A percentile compares a stretch with the other conserved stretches of the same genome.
These are phyloP conservation scores for Rhynchosporium agropyri DNA, from an alignment of 2,329 filamentous ascomycete genomes.

Conservation along the genomic window DNA sequence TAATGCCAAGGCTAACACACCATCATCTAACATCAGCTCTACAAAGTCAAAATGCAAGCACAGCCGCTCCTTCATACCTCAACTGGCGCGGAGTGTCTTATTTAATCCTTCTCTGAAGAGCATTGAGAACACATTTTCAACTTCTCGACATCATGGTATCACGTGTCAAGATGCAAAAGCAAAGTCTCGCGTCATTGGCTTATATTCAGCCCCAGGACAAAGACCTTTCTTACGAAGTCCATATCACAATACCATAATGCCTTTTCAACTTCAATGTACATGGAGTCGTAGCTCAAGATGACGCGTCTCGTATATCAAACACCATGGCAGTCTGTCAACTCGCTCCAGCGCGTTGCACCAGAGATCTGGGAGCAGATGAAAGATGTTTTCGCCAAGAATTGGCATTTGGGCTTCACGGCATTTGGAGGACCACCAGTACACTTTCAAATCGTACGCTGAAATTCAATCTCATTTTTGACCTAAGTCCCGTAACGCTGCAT, in stretches of 20 bases:
- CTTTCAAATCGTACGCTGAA: constrained; percentile 59
- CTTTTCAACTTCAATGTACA: neutral
- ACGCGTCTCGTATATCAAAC: neutral
- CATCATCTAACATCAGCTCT: neutral
- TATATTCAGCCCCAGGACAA: neutral
- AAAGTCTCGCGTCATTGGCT: constrained; percentile 2
- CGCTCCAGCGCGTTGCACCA: constrained; percentile 2
- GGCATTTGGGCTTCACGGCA: constrained; percentile 65
- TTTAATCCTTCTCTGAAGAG: too few relatives aligned
- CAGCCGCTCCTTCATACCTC: too few relatives aligned
- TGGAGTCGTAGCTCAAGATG: neutral
- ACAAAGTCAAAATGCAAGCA: too few relatives aligned
- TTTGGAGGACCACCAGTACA: constrained; percentile 72
- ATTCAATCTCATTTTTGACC: neutral
- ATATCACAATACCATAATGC: neutral
- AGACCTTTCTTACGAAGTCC: neutral
- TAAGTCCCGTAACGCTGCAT: too few relatives aligned
- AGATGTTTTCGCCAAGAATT: constrained; percentile 44
- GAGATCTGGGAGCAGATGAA: constrained; percentile 8
- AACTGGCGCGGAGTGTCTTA: too few relatives aligned
- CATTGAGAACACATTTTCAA: too few relatives aligned
- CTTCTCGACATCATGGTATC: neutral
- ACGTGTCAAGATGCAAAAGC: constrained; percentile 1
- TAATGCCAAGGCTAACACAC: neutral
- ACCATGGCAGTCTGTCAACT: constrained; percentile 4